phyloP scores from a whole-genome alignment of 2,329 filamentous ascomycete genomes.

The Penicillium janthinellum region DNA sequence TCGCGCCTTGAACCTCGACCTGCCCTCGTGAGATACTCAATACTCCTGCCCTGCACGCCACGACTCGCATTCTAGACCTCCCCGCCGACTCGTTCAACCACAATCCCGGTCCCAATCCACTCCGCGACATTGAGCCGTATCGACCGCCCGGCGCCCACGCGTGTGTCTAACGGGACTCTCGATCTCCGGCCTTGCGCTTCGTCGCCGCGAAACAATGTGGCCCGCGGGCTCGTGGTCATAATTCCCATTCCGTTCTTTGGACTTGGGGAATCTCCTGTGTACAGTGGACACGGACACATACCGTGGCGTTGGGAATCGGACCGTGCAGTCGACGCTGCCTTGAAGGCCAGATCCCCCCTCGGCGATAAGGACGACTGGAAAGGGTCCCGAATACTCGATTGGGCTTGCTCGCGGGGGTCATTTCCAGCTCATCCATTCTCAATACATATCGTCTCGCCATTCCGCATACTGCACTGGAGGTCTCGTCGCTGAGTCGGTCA shows the following conservation, averaged over 20 bases:
- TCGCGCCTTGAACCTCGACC: constrained; percentile 8
- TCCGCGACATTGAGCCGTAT: neutral
- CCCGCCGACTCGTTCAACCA: neutral
- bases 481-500: constrained; percentile 2
- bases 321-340: constrained; percentile 10
- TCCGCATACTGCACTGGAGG: constrained; percentile 6
- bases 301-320: constrained; percentile 22
- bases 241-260: constrained; percentile 20
- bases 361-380: constrained; percentile 9
- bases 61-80: neutral
- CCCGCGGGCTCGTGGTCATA: constrained; percentile 22
- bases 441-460: constrained; percentile 9
- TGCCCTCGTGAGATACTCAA: constrained; percentile 5
- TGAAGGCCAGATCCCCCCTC: constrained; percentile 10
- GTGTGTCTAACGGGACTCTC: constrained; percentile 6
- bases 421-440: constrained; percentile 8
- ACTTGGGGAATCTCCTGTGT: constrained; percentile 15
- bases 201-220: constrained; percentile 27
- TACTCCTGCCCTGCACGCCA: neutral
- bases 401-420: constrained; percentile 9
- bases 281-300: constrained; percentile 17
- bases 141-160: neutral
- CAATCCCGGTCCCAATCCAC: neutral
- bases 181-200: constrained; percentile 12
- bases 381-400: constrained; percentile 7